A percentile compares a stretch with the other conserved stretches of the same genome.
phyloP scores from a whole-genome alignment of 306 rosid genomes.

The Cajanus cajan region DNA sequence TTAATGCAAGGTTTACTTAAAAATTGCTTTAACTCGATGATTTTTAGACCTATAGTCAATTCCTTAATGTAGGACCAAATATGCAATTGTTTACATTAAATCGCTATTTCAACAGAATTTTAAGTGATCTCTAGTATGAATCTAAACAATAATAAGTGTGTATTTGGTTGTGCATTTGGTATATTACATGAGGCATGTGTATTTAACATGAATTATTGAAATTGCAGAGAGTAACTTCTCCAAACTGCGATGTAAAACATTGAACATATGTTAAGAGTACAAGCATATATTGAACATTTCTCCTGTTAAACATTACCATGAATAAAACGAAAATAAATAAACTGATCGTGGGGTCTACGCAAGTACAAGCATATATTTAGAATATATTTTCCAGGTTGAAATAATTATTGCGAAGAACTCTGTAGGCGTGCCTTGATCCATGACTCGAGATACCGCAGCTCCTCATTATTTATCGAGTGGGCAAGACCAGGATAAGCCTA shows the following conservation, averaged over 20 bases:
- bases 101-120: not conserved
- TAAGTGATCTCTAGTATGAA: not conserved
- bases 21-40: not conserved
- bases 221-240: too few relatives aligned
- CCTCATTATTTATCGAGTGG: constrained; percentile 65
- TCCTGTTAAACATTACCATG: not conserved
- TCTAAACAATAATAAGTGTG: not conserved
- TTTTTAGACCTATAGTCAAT: too few relatives aligned
- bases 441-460: constrained; percentile 63
- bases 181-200: not conserved
- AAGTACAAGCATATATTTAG: not conserved
- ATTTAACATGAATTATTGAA: not conserved
- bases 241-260: too few relatives aligned
- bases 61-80: not conserved
- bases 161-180: not conserved
- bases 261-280: too few relatives aligned
- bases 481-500: constrained; percentile 79
- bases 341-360: constrained; percentile 1
- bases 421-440: constrained; percentile 70
- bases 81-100: not conserved
- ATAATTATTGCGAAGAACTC: constrained; percentile 42
- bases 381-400: not conserved
- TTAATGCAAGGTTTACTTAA: not conserved
- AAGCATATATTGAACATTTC: too few relatives aligned
- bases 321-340: not conserved